phyloP scores from a whole-genome alignment of 768 basidiomycete species.

The Hygrocybe punicea region DNA sequence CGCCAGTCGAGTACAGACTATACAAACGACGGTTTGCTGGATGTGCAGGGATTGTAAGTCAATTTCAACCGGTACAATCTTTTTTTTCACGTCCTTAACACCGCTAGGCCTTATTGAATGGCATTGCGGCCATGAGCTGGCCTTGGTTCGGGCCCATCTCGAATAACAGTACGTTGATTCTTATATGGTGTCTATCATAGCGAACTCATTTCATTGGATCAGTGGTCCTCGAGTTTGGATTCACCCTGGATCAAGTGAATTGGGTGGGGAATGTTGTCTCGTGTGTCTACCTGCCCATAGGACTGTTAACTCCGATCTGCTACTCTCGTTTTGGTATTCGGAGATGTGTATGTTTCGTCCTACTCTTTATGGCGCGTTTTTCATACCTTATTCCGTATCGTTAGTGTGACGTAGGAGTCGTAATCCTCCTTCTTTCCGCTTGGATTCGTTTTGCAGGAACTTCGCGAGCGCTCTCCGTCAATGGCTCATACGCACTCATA shows the following conservation, averaged over 20 bases:
- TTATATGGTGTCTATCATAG: not conserved
- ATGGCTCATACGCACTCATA: constrained; percentile 60
- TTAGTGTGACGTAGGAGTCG: constrained; percentile 47
- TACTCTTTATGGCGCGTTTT: no score
- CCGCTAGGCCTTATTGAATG: constrained; percentile 57
- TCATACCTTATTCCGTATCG: no score
- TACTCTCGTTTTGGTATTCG: constrained; percentile 60
- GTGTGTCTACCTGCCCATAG: constrained; percentile 58
- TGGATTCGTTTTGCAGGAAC: constrained; percentile 82
- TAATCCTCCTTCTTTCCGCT: constrained; percentile 54
- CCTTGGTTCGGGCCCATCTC: constrained; percentile 87
- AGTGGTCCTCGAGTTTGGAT: constrained; percentile 62
- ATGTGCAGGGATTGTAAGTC: constrained; percentile 55
- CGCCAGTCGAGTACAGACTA: constrained; percentile 46
- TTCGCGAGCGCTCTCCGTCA: constrained; percentile 44
- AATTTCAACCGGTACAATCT: not conserved
- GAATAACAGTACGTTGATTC: constrained; percentile 48
- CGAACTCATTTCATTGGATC: not conserved
- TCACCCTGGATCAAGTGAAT: constrained; percentile 68
- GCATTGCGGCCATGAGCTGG: constrained; percentile 63
- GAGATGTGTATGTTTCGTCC: constrained; percentile 41
- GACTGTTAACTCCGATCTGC: constrained; percentile 57
- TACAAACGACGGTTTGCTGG: constrained; percentile 72
- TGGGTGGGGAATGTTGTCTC: constrained; percentile 75
- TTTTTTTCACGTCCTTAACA: not conserved